phyloP scores from a whole-genome alignment of 768 basidiomycete genomes.

The Cystobasidium onofrii region DNA sequence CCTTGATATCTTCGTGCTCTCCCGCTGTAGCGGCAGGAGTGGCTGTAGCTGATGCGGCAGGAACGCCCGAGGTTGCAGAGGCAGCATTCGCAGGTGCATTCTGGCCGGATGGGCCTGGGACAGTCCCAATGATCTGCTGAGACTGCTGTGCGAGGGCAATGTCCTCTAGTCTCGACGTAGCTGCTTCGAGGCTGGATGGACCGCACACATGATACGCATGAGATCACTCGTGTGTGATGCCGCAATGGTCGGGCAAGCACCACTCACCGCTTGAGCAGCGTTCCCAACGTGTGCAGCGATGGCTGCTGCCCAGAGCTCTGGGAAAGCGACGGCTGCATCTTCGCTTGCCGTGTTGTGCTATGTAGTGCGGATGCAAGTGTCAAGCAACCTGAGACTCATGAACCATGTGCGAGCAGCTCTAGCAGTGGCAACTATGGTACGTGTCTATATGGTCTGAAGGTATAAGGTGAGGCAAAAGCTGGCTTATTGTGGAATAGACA shows the following conservation, averaged over 20 bases:
- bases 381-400: no score
- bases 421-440: no score
- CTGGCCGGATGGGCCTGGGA: conserved; percentile 39
- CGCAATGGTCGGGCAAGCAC: neutral
- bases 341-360: neutral
- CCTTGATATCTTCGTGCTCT: conserved; percentile 53
- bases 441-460: no score
- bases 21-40: conserved; percentile 42
- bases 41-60: conserved; percentile 40
- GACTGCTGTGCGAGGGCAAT: conserved; percentile 54
- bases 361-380: no score
- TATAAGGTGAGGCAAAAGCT: no score
- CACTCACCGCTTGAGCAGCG: conserved; percentile 34
- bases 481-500: no score
- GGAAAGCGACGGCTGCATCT: neutral
- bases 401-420: no score
- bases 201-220: neutral
- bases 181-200: conserved; percentile 75
- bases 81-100: conserved; percentile 40
- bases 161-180: conserved; percentile 88
- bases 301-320: neutral
- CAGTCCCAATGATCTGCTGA: conserved; percentile 38
- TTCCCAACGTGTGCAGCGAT: conserved; percentile 30
- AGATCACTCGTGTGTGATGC: neutral
- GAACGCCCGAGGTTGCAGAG: conserved; percentile 38